A percentile compares a stretch with the other conserved stretches of the same genome.
phyloP scores from a whole-genome alignment of 2,329 filamentous ascomycete genomes.

The Pseudogymnoascus sp. region DNA sequence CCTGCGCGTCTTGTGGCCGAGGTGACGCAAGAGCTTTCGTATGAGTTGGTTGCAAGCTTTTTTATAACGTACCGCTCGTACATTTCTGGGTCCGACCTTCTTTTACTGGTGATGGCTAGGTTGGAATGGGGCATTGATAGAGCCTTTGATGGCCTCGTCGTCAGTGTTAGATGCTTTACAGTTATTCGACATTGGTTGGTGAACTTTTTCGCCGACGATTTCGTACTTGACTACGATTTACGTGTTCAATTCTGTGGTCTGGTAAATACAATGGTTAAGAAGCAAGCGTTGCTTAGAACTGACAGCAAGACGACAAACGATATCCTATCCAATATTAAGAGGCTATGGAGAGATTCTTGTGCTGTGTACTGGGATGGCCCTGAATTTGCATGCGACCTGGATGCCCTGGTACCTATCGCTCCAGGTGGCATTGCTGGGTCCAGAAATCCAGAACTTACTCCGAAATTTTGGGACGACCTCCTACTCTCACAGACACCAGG shows the following conservation, averaged over 20 bases:
- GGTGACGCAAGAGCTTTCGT: conserved; percentile 66
- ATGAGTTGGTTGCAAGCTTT: conserved; percentile 94
- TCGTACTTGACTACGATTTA: conserved; percentile 66
- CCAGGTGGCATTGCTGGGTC: conserved; percentile 67
- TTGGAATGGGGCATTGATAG: conserved; percentile 79
- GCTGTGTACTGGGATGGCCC: conserved; percentile 78
- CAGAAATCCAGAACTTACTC: conserved; percentile 47
- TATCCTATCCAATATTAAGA: conserved; percentile 76
- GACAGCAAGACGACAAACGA: conserved; percentile 7
- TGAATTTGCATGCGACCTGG: conserved; percentile 54
- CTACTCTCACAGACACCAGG: not conserved
- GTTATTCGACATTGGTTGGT: conserved; percentile 94
- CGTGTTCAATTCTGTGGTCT: conserved; percentile 72
- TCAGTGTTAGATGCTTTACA: conserved; percentile 92
- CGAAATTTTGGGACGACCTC: conserved; percentile 42
- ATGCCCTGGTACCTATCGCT: conserved; percentile 57
- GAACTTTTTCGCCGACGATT: conserved; percentile 96
- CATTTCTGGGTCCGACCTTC: conserved; percentile 64
- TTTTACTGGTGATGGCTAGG: conserved; percentile 76
- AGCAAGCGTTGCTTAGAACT: conserved; percentile 8
- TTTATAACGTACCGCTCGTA: conserved; percentile 93
- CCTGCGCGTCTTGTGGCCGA: conserved; percentile 87
- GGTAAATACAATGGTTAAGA: conserved; percentile 48
- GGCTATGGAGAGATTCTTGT: conserved; percentile 92
- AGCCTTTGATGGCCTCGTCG: conserved; percentile 80